Evolutionary conservation across 2,329 filamentous ascomycete species (phyloP), one percentile per base, ranked within the genome.

Genomic region (Penicillium sp.): DNA sequence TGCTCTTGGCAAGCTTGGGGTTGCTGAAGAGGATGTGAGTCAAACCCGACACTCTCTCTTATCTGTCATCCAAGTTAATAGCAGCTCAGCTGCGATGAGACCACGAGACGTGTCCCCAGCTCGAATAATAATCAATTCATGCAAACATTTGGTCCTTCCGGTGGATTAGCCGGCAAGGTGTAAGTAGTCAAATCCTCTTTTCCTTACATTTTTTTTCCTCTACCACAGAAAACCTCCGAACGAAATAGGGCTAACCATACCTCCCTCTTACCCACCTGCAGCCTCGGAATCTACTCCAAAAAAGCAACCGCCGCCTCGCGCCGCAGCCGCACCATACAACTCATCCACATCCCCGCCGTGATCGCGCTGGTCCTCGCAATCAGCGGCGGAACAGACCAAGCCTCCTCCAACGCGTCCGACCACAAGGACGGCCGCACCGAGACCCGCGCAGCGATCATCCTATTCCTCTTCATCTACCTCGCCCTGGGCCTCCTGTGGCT

Each of bases 21-120:
- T 21, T 57, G 30, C n/a, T 57, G 23, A 57, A 49, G 30, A 48
- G 46, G 38, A 30, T 57, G 55, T 57, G 23, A 23, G 55, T 49
- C 13, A 35, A 35, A 13, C 7, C 31, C 3, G 31, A 35, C 8
- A 35, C 31, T 2, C 8, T 35, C 4, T 9, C 31, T 9, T 35
- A 30, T 35, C 4, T 23, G 26, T 26, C 26, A 26, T 3, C 4
- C 26, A 26, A 26, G 5, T 6, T 26, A 4, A 26, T 26, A 26
- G 3, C 26, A 26, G 26, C 3, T 26, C 7, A 57, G 55, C 7
- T 49, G 35, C 30, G 55, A 57, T 17, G 55, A 57, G 7, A 57
- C 38, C 1, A 31, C 41, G 5, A n/a, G 15, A 2, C 55, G 48
- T 41, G 26, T n/a, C n/a, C 46, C 45, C 30, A 17, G 30, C 5